Evolutionary conservation across 345 rosid genomes (phyloP).

Genomic region (Nephelium lappaceum): DNA sequence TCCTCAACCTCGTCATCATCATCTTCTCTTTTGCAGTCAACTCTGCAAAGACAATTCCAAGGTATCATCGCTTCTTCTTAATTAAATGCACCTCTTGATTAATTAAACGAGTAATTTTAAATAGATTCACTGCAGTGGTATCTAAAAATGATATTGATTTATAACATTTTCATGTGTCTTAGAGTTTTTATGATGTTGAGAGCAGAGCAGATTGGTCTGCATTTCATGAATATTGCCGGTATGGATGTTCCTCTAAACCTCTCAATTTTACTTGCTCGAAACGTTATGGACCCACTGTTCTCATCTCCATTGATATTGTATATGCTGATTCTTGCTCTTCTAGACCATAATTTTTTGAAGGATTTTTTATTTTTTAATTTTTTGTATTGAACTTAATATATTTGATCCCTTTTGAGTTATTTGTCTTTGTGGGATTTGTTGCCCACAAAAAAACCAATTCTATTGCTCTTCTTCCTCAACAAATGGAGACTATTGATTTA

Average conservation of each 20-base stretch:
- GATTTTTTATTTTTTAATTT: neutral
- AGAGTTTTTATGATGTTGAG: conserved; percentile 74
- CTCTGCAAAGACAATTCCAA: conserved; percentile 54
- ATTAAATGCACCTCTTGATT: neutral
- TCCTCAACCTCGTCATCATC: conserved; percentile 30
- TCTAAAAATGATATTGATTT: no score
- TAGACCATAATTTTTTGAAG: neutral
- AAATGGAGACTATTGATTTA: neutral
- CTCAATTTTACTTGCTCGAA: conserved; percentile 16
- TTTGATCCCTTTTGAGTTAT: neutral
- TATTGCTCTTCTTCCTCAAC: neutral
- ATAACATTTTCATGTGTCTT: conserved; percentile 21
- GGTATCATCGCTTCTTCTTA: conserved; percentile 34
- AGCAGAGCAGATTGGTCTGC: conserved; percentile 68
- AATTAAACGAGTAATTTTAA: no score
- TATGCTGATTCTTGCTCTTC: neutral
- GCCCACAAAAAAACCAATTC: neutral
- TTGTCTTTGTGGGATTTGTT: neutral
- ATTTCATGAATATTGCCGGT: conserved; percentile 78
- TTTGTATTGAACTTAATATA: neutral
- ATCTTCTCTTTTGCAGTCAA: conserved; percentile 56
- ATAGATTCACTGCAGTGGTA: no score
- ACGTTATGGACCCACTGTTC: no score
- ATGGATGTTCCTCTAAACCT: conserved; percentile 27
- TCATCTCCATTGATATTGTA: neutral